Evolutionary conservation across 768 basidiomycete genomes (phyloP).

Genomic region (Auricularia heimuer): DNA sequence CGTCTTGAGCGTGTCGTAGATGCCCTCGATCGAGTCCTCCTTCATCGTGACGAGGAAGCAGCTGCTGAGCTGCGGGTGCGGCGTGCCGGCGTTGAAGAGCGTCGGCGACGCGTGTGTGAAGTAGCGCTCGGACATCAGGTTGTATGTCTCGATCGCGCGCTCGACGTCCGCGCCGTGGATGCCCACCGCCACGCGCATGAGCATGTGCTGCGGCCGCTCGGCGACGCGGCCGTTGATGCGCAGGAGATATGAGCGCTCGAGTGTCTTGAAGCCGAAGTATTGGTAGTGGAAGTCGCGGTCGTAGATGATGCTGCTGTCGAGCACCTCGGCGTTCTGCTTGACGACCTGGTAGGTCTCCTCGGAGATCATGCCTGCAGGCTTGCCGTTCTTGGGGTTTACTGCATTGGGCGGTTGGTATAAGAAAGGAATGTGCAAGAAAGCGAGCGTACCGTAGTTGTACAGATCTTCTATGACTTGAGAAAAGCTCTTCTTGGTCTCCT

Average conservation of each 20-base stretch:
- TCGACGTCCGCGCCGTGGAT: slow-evolving; percentile 89
- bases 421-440: no score
- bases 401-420: background rate
- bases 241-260: slow-evolving; percentile 94
- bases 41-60: slow-evolving; percentile 99
- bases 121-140: slow-evolving; percentile 97
- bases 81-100: slow-evolving; percentile 96
- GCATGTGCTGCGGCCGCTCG: slow-evolving; percentile 96
- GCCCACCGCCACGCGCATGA: slow-evolving; percentile 98
- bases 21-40: slow-evolving; percentile 98
- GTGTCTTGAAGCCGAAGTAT: slow-evolving; percentile 97
- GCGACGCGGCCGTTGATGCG: slow-evolving; percentile 90
- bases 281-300: slow-evolving; percentile 98
- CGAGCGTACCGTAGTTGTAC: slow-evolving; percentile 62
- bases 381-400: slow-evolving; percentile 95
- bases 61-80: slow-evolving; percentile 76
- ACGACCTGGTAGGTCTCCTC: slow-evolving; percentile 77
- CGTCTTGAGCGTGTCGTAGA: slow-evolving; percentile 96
- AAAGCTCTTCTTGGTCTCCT: slow-evolving; percentile 99
- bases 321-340: slow-evolving; percentile 62
- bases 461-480: slow-evolving; percentile 86
- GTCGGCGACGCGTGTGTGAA: slow-evolving; percentile 98
- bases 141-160: slow-evolving; percentile 82
- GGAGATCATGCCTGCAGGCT: slow-evolving; percentile 83
- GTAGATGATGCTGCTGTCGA: slow-evolving; percentile 95